Evolutionary conservation across 2,329 filamentous ascomycete species (phyloP), one percentile per base, ranked within the genome.

Genomic region (Penicillium brasilianum): DNA sequence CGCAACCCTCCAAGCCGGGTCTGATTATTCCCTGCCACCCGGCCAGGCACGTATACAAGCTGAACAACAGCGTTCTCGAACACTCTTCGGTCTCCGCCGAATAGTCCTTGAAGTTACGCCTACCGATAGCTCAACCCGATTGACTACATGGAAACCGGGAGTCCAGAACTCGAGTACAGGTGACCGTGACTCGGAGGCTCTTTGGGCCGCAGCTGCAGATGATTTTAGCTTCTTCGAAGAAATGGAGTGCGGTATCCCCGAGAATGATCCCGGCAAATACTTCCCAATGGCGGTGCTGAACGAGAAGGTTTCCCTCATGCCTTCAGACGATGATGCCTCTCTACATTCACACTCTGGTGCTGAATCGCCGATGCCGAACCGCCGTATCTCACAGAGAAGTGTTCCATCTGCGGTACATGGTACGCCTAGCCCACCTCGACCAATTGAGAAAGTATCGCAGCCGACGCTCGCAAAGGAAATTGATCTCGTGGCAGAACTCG

Each of bases 191-290:
- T 84, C 82, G 4, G 86, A 88, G 69, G 80, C 81, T 4, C 78
- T 88, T 11, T 88, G 85, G 86, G 78, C 81, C 53, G 85, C 85
- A 9, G 84, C 85, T 3, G 78, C 81, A 58, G 78, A 83, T 55
- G 86, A 88, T 68, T 88, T 88, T 63, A 85, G 83, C 30, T 87
- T 87, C 72, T 88, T 88, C 60, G 81, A 78, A 0, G 84, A 85
- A 41, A 83, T 83, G 50, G 85, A 87, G 66, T 85, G 84, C 61
- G 76, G 82, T 11, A 76, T 84, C 14, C 82, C 82, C 14, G 76
- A 77, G 25, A 72, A 76, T 55, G 81, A 83, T 34, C 75, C 77
- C 6, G 77, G 77, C 2, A 78, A 77, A 56, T 77, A 76, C 54
- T 74, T 82, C 51, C 81, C 82, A 1, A 78, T 81, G 60, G 74